phyloP scores from a whole-genome alignment of 2,329 filamentous ascomycete genomes.

The Pleochaeta shiraiana region DNA sequence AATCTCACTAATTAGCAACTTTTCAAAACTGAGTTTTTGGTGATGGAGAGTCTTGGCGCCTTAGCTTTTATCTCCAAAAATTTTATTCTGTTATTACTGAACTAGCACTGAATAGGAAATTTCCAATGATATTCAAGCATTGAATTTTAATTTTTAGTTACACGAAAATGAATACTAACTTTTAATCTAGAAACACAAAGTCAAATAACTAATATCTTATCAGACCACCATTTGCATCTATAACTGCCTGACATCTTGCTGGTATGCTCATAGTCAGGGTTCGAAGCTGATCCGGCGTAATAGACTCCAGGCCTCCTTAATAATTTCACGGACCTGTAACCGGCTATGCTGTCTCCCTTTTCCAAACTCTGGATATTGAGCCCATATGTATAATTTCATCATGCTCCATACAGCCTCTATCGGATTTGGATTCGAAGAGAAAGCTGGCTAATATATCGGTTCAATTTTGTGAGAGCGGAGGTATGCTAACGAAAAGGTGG shows the following conservation, averaged over 20 bases:
- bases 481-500: not conserved
- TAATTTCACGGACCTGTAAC: slow-evolving; percentile 27
- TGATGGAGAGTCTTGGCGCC: too few relatives aligned
- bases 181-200: too few relatives aligned
- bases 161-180: too few relatives aligned
- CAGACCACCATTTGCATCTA: too few relatives aligned
- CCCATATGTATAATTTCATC: not conserved
- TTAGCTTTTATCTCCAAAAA: too few relatives aligned
- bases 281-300: slow-evolving; percentile 21
- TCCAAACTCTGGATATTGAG: not conserved
- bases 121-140: too few relatives aligned
- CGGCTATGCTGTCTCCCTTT: not conserved
- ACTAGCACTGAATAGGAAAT: too few relatives aligned
- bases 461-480: not conserved
- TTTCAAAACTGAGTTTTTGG: too few relatives aligned
- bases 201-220: too few relatives aligned
- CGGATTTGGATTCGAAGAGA: not conserved
- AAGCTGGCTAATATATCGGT: not conserved
- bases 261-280: not conserved
- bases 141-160: too few relatives aligned
- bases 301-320: slow-evolving; percentile 29
- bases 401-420: not conserved
- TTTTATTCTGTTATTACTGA: too few relatives aligned
- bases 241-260: not conserved
- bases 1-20: too few relatives aligned